Evolutionary conservation across 2,329 filamentous ascomycete genomes (phyloP), one percentile per base, ranked within the genome.

Genomic region (Volutella citrinella): DNA sequence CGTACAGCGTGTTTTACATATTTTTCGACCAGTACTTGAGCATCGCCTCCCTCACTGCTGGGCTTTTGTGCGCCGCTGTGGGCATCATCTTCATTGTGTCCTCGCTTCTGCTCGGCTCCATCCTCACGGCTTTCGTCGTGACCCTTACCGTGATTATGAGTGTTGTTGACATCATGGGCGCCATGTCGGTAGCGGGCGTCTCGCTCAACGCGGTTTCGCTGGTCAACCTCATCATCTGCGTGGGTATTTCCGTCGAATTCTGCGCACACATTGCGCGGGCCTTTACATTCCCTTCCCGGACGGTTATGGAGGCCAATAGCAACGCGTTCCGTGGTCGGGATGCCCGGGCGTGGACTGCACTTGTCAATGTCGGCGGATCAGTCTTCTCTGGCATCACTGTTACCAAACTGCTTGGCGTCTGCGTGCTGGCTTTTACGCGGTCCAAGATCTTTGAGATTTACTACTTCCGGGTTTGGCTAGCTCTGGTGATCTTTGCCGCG

Each of bases 381-480:
- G 94, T 98, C 10, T 94, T 98, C 55, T 94, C 86, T 19, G 93
- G 93, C 3, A 98, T 98, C 59, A 97, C 91, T 0, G 73, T 98
- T 32, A 98, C 93, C 3, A 98, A 98, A 64, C 74, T 98, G 2
- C 70, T 98, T 3, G 93, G 93, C 5, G 91, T 98, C 1, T 83
- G 76, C 27, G 93, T 98, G 21, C 70, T 98, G 14, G 93, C 93
- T 0, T 98, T 96, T 55, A 98, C 93, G 7, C 73, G 87, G 32
- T 95, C 87, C 61, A 98, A 97, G 77, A 98, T 98, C 56, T 98
- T 98, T 54, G 94, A 98, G 68, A 88, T 98, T 38, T 98, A 98
- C 66, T 98, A 98, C 65, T 98, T 98, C 74, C 78, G 93, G 26
- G 86, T 98, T 26, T 98, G 93, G 93, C 69, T 96, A 13, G 84